Conservation (phyloP, 768 basidiomycete species). For the Lentinus brumalis region DNA sequence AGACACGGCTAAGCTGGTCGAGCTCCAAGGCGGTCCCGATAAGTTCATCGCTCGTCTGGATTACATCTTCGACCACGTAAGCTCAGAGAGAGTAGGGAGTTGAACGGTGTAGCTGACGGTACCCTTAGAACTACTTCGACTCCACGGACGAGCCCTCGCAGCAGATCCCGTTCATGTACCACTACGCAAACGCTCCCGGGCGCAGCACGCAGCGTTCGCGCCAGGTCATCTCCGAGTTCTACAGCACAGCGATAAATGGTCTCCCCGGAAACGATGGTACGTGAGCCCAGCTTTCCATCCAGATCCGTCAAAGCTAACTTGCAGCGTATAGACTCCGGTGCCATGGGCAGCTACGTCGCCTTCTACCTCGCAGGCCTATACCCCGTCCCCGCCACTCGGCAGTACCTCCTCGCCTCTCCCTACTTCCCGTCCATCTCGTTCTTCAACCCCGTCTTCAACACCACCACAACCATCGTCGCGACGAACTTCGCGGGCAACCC, state of each 20-base stretch:
- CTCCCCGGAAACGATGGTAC: conserved; percentile 68
- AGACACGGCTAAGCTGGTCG: conserved; percentile 60
- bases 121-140: conserved; percentile 56
- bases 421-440: conserved; percentile 64
- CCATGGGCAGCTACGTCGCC: conserved; percentile 62
- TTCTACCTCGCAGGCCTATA: conserved; percentile 65
- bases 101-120: not conserved
- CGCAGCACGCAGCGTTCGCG: conserved; percentile 58
- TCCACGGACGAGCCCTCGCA: conserved; percentile 66
- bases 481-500: conserved; percentile 57
- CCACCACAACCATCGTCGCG: conserved; percentile 55
- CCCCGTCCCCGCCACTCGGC: conserved; percentile 61
- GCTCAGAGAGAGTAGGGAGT: too few species aligned
- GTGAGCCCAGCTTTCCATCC: too few species aligned
- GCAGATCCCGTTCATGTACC: conserved; percentile 72
- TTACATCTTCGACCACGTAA: conserved; percentile 57
- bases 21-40: conserved; percentile 59
- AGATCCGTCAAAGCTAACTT: too few species aligned
- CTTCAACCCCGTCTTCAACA: conserved; percentile 58
- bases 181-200: conserved; percentile 64
- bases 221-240: conserved; percentile 55
- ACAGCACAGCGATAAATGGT: conserved; percentile 57
- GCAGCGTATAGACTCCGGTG: conserved; percentile 42
- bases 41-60: conserved; percentile 56
- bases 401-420: conserved; percentile 61